phyloP scores from a whole-genome alignment of 345 rosid genomes.

The Dovyalis caffra region DNA sequence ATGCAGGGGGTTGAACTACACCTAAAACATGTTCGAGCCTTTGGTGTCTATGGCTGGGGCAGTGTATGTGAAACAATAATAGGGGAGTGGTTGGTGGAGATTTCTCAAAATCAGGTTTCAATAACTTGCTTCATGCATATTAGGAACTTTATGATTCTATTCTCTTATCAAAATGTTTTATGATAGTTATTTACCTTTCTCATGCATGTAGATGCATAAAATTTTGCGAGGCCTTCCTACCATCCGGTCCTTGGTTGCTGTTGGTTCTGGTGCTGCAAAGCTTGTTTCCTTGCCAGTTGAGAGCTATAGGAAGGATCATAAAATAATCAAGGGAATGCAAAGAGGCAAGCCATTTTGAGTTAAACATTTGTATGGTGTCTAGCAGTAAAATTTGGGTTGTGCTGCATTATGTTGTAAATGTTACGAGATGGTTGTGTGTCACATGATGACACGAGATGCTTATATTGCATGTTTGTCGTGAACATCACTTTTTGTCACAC shows the following conservation, averaged over 20 bases:
- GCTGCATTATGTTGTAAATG: not conserved
- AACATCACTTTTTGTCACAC: not conserved
- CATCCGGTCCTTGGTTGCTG: constrained; percentile 71
- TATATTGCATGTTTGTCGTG: not conserved
- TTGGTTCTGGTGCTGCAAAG: constrained; percentile 76
- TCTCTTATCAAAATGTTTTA: not conserved
- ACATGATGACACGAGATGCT: not conserved
- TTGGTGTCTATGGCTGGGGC: constrained; percentile 86
- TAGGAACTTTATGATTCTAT: constrained; percentile 15
- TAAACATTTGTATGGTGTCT: not conserved
- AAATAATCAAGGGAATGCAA: constrained; percentile 85
- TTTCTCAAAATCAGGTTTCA: constrained; percentile 89
- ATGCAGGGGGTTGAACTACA: constrained; percentile 85
- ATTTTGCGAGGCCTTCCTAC: constrained; percentile 73
- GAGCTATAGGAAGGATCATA: constrained; percentile 80
- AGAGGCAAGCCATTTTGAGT: constrained; percentile 58
- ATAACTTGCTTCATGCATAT: not conserved
- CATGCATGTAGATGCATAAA: constrained; percentile 56
- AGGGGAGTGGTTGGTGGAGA: constrained; percentile 94
- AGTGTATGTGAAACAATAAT: constrained; percentile 74
- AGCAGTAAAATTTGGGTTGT: not conserved
- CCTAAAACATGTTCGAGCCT: constrained; percentile 88
- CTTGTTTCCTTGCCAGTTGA: constrained; percentile 82
- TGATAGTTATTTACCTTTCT: not conserved
- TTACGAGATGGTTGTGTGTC: too few species aligned